These are phyloP conservation scores for Boletus speciosus DNA, from an alignment of 768 basidiomycete species.

Conservation along the genomic window DNA sequence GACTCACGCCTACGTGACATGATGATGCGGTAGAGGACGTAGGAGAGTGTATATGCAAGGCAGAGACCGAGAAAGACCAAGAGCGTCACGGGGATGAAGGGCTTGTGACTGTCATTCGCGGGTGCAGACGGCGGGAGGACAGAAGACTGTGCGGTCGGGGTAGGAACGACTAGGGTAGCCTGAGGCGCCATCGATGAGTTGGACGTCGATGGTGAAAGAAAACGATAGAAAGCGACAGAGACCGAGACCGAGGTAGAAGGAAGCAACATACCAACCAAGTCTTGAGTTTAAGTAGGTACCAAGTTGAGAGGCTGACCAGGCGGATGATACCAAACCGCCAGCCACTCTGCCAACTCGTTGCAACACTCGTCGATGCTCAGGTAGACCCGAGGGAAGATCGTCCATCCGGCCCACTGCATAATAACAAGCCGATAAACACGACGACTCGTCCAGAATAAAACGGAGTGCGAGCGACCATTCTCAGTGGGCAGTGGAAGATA, in stretches of 20 bases:
- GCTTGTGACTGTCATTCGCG: background rate
- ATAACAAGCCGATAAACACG: no score
- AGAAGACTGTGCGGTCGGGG: conserved; percentile 1
- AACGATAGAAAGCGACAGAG: conserved; percentile 10
- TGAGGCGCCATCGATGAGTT: conserved; percentile 24
- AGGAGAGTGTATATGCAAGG: conserved; percentile 24
- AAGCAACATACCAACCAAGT: conserved; percentile 1
- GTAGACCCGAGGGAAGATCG: background rate
- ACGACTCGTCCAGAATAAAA: no score
- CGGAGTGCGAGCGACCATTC: no score
- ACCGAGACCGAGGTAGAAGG: conserved; percentile 11
- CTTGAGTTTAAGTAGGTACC: conserved; percentile 4
- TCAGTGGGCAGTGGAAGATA: no score
- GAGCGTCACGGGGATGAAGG: conserved; percentile 18
- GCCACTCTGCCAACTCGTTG: background rate
- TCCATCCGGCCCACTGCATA: no score
- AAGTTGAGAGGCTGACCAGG: conserved; percentile 17
- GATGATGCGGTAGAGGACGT: conserved; percentile 27
- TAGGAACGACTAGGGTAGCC: conserved; percentile 2
- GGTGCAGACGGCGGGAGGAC: conserved; percentile 1
- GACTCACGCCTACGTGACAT: conserved; percentile 16
- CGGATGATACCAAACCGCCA: background rate
- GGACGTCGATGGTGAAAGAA: background rate
- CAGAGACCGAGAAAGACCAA: conserved; percentile 25
- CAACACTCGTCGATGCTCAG: background rate